Base-by-base conservation (phyloP, 2,329 filamentous ascomycete genomes). In the Daldinia sp. region DNA sequence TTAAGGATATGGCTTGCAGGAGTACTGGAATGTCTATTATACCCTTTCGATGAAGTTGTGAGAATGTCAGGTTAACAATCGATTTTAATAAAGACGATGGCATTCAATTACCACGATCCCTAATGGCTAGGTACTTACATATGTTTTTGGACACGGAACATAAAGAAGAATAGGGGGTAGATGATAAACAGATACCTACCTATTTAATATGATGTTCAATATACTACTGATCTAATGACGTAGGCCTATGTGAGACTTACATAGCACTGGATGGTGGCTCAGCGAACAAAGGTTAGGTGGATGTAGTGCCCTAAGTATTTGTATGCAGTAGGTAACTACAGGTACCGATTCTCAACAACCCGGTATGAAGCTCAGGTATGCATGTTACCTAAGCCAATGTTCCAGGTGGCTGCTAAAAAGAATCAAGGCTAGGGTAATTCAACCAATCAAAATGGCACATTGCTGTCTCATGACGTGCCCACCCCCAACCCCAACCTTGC, bases 381-480 rank as follows among this genome's bases (percentile, higher is more conserved):
- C 7, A 18, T 1, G 26, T 65, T 68, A 70, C 37, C 23, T 71
- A 68, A 68, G 58, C 41, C 12, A 13, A 54, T 50, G 15, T 30
- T 54, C 63, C 37, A 63, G 58, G 41, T 63, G 44, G 54, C 20
- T 65, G 48, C 61, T 69, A 53, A 60, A 70, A 72, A 62, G 41
- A 54, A 55, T 35, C 69, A 65, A 72, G 67, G 69, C 67, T 72
- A 56, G 61, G 48, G 41, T 3, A 15, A 33, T 59, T 48, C 2
- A 28, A 42, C 70, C 70, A 72, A 72, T 72, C 33, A 69, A 41
- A 63, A 13, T 20, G 5, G 2, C 18, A 10, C 20, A 9, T 61
- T 13, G 15, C 41, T 15, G 65, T 72, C 70, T 65, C 70, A 72
- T 72, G 70, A 72, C 70, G 70, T 72, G 30, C 63, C 70, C 67